Evolutionary conservation across 495 filamentous ascomycete genomes (phyloP), one percentile per base, ranked within the genome.

Genomic region (Aspergillus baeticus): DNA sequence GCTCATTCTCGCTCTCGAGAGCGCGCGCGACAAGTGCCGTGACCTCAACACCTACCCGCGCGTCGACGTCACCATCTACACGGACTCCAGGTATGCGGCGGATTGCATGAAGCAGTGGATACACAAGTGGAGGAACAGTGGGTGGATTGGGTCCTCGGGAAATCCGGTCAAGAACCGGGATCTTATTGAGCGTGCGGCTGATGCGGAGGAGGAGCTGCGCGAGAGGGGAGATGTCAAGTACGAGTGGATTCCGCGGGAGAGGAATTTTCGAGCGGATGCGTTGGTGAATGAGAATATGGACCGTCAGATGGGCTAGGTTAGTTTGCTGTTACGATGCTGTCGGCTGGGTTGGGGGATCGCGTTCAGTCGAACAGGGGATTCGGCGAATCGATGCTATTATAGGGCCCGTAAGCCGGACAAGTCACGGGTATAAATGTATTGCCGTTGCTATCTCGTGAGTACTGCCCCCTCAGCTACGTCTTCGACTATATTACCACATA

Each of bases 1-100:
- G 31, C 64, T 76, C 29, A 72, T 77, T 17, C 8, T 77, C 8
- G 76, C 70, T 15, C 62, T 77, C 3, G 31, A 73, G 45, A 56
- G 58, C 51, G 72, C 69, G 1, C 26, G 71, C 31, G 52, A 63
- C n/a, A 70, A 61, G 50, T 63, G 57, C 39, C 3, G 63, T 0
- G 22, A 65, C 6, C 54, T 74, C 0, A 3, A 59, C 13, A 31
- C 34, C n/a, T 26, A 33, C 11, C 57, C 51, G 1, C 11, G 17
- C 1, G 5, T 59, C 10, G 6, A 36, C 0, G 35, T 50, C 1
- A 50, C n/a, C 14, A 59, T 59, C 50, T 17, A 59, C 29, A 10
- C 50, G 3, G 51, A 59, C 14, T 59, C 57, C 8, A 43, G 17
- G 8, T 54, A 59, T 41, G 50, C 50, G 2, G 31, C 54, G 5